phyloP scores from a whole-genome alignment of 495 filamentous ascomycete species.

The Neurospora sp. region DNA sequence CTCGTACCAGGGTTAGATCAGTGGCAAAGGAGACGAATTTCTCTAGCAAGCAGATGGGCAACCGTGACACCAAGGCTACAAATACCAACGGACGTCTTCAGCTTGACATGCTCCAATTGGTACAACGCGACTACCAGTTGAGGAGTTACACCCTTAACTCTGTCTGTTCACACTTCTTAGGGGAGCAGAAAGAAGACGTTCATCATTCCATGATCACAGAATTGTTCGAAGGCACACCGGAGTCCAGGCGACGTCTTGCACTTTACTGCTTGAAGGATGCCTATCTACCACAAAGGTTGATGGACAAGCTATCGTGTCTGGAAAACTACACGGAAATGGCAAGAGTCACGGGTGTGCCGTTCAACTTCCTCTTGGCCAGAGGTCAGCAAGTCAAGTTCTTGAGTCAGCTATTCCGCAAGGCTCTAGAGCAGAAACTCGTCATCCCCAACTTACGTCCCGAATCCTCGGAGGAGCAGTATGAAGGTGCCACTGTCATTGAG shows the following conservation, averaged over 20 bases:
- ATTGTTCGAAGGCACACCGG: conserved; percentile 86
- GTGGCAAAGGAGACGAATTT: conserved; percentile 69
- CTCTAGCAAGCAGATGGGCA: conserved; percentile 98
- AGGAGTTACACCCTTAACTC: conserved; percentile 97
- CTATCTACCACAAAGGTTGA: conserved; percentile 83
- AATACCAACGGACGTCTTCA: conserved; percentile 93
- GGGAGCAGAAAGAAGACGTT: conserved; percentile 98
- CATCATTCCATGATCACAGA: conserved; percentile 99
- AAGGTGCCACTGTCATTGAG: conserved; percentile 97
- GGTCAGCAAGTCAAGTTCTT: conserved; percentile 98
- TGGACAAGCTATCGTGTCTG: conserved; percentile 96
- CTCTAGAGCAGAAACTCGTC: conserved; percentile 81
- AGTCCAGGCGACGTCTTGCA: conserved; percentile 80
- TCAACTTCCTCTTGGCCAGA: conserved; percentile 84
- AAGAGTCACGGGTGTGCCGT: conserved; percentile 95
- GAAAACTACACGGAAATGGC: conserved; percentile 99
- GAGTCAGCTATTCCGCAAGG: conserved; percentile 94
- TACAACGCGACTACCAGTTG: conserved; percentile 90
- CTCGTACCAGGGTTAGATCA: conserved; percentile 54
- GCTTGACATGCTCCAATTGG: conserved; percentile 82
- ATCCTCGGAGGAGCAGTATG: conserved; percentile 74
- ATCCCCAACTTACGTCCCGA: conserved; percentile 71
- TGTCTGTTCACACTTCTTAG: conserved; percentile 90
- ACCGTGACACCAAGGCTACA: conserved; percentile 82
- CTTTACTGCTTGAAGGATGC: conserved; percentile 98